phyloP scores from a whole-genome alignment of 2,329 filamentous ascomycete genomes.

The Cadophora luteo-olivacea region DNA sequence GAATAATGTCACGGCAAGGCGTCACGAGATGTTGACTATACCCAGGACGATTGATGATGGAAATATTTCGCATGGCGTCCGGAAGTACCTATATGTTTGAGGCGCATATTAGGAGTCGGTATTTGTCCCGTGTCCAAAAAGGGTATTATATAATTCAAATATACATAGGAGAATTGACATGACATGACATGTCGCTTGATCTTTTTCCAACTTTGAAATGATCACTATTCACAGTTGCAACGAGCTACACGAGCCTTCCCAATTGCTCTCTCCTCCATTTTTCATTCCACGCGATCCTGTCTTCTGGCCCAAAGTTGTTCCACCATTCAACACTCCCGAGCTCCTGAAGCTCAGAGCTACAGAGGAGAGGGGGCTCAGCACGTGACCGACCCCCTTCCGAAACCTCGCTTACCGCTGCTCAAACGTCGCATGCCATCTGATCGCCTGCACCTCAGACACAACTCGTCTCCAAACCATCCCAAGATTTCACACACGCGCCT shows the following conservation, averaged over 20 bases:
- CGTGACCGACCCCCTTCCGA: conserved; percentile 21
- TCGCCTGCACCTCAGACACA: conserved; percentile 20
- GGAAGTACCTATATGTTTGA: background rate
- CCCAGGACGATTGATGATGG: background rate
- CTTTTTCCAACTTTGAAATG: no score
- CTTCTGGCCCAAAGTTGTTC: no score
- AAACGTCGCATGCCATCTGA: conserved; percentile 21
- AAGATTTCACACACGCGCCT: conserved; percentile 9
- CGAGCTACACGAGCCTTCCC: no score
- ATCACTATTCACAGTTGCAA: no score
- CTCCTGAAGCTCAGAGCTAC: no score
- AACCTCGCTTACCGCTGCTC: conserved; percentile 22
- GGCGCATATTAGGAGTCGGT: background rate
- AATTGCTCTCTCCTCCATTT: no score
- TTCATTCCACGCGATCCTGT: no score
- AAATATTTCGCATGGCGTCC: background rate
- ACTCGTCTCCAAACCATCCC: conserved; percentile 26
- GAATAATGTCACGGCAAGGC: background rate
- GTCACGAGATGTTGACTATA: background rate
- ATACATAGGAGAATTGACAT: no score
- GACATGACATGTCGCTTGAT: no score
- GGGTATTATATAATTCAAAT: no score
- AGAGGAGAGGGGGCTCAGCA: background rate
- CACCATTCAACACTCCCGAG: no score
- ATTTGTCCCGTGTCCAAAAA: no score